Percentiles rank a stretch among this genome's conserved stretches.
These are phyloP conservation scores for Pezicula rhizophila DNA, from an alignment of 2,329 filamentous ascomycete genomes.

Conservation along the genomic window DNA sequence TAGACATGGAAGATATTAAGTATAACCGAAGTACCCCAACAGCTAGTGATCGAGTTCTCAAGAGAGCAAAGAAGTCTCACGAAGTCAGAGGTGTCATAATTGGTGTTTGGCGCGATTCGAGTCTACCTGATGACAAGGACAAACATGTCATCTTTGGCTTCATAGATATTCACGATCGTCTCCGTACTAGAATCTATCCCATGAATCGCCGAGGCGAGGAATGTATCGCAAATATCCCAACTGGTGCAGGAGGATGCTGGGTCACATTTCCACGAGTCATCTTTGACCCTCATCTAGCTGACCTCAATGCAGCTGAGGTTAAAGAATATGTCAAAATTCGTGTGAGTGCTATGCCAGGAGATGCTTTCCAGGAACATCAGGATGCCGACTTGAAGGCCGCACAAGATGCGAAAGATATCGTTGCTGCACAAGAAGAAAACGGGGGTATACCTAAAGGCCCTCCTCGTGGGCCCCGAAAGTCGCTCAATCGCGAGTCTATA, in stretches of 20 bases:
- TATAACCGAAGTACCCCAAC: slow-evolving; percentile 17
- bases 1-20: slow-evolving; percentile 37
- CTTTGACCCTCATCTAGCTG: slow-evolving; percentile 50
- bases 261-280: slow-evolving; percentile 56
- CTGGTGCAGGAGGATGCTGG: slow-evolving; percentile 57
- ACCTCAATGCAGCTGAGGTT: slow-evolving; percentile 49
- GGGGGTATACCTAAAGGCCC: slow-evolving; percentile 13
- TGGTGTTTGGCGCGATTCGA: slow-evolving; percentile 56
- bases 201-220: slow-evolving; percentile 41
- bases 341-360: slow-evolving; percentile 27
- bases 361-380: slow-evolving; percentile 13
- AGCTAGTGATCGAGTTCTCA: slow-evolving; percentile 12
- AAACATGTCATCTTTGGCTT: slow-evolving; percentile 58
- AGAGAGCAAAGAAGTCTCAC: slow-evolving; percentile 15
- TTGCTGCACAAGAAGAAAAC: slow-evolving; percentile 15
- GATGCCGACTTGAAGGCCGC: slow-evolving; percentile 19
- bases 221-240: slow-evolving; percentile 40
- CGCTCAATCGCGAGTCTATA: slow-evolving; percentile 17
- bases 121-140: slow-evolving; percentile 38
- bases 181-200: slow-evolving; percentile 52
- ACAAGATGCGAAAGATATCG: slow-evolving; percentile 18
- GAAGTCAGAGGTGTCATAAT: slow-evolving; percentile 32
- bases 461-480: slow-evolving; percentile 18
- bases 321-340: slow-evolving; percentile 58
- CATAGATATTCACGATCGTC: slow-evolving; percentile 53